Conservation (phyloP, 1,284 basidiomycete species). For the Ganoderma lingzhi region DNA sequence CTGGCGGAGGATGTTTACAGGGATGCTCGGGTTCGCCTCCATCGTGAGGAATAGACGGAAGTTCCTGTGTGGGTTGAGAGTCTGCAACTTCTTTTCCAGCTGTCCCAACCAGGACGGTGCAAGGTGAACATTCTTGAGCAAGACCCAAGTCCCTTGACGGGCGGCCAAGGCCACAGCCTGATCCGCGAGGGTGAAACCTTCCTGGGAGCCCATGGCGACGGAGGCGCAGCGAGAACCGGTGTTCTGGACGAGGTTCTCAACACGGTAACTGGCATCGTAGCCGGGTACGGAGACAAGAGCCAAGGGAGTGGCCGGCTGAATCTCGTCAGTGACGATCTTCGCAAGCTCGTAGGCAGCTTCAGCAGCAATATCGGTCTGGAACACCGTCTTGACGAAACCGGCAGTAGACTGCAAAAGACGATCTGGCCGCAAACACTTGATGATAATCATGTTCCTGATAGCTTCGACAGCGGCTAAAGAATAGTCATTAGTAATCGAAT, state of each 20-base stretch:
- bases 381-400: conserved; percentile 77
- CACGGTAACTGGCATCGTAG: conserved; percentile 96
- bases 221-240: conserved; percentile 81
- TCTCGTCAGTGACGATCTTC: conserved; percentile 80
- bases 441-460: conserved; percentile 78
- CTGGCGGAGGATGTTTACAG: conserved; percentile 94
- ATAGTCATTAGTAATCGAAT: not conserved
- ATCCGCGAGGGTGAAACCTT: conserved; percentile 94
- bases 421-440: conserved; percentile 93
- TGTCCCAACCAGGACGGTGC: conserved; percentile 95
- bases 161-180: conserved; percentile 93
- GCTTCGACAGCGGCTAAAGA: conserved; percentile 72
- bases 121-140: conserved; percentile 96
- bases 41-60: conserved; percentile 98
- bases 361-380: conserved; percentile 81
- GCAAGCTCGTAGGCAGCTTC: conserved; percentile 80
- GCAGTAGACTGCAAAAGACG: conserved; percentile 85
- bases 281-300: conserved; percentile 92
- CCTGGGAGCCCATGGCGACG: conserved; percentile 98
- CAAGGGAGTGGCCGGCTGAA: conserved; percentile 84
- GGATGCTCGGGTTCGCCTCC: conserved; percentile 93
- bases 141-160: conserved; percentile 91
- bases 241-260: conserved; percentile 88
- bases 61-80: conserved; percentile 84
- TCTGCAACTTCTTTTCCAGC: conserved; percentile 96